Conservation (phyloP, 2,329 filamentous ascomycete species). For the Didymella lethalis region DNA sequence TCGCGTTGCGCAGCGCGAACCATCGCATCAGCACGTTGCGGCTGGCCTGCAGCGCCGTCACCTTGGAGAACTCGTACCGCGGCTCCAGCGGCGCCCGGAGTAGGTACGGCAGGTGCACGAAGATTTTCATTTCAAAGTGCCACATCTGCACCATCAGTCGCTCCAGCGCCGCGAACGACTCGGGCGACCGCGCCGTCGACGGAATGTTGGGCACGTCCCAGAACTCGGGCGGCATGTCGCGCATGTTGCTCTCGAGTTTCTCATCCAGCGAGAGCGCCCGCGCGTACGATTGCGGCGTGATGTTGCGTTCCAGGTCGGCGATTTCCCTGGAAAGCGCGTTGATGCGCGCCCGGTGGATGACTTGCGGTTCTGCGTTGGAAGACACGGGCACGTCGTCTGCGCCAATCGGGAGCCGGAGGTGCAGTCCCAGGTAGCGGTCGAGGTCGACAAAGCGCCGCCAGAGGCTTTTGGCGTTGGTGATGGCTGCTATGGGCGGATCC, state of each 20-base stretch:
- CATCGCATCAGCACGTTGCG: slow-evolving; percentile 49
- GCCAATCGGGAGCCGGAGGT: slow-evolving; percentile 47
- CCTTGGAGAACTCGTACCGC: slow-evolving; percentile 47
- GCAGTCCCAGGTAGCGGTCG: slow-evolving; percentile 45
- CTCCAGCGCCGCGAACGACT: slow-evolving; percentile 39
- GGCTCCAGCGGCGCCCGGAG: slow-evolving; percentile 42
- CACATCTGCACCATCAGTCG: slow-evolving; percentile 46
- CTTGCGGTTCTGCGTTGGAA: slow-evolving; percentile 28
- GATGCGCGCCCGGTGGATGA: slow-evolving; percentile 38
- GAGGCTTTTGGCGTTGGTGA: slow-evolving; percentile 39
- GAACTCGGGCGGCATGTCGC: slow-evolving; percentile 42
- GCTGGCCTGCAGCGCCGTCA: slow-evolving; percentile 46
- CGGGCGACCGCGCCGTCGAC: slow-evolving; percentile 41
- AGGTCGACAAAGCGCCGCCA: slow-evolving; percentile 45
- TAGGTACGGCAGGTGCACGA: slow-evolving; percentile 48
- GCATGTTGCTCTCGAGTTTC: slow-evolving; percentile 42
- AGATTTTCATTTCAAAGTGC: slow-evolving; percentile 49
- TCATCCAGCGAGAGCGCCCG: slow-evolving; percentile 45
- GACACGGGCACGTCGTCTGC: slow-evolving; percentile 43
- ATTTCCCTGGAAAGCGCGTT: slow-evolving; percentile 35
- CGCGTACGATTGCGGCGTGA: slow-evolving; percentile 44
- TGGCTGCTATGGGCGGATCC: slow-evolving; percentile 34
- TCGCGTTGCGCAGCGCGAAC: slow-evolving; percentile 48
- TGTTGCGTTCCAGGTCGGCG: slow-evolving; percentile 40
- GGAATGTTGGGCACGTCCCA: slow-evolving; percentile 50